phyloP scores from a whole-genome alignment of 495 filamentous ascomycete species.

The Talaromyces proteolyticus region DNA sequence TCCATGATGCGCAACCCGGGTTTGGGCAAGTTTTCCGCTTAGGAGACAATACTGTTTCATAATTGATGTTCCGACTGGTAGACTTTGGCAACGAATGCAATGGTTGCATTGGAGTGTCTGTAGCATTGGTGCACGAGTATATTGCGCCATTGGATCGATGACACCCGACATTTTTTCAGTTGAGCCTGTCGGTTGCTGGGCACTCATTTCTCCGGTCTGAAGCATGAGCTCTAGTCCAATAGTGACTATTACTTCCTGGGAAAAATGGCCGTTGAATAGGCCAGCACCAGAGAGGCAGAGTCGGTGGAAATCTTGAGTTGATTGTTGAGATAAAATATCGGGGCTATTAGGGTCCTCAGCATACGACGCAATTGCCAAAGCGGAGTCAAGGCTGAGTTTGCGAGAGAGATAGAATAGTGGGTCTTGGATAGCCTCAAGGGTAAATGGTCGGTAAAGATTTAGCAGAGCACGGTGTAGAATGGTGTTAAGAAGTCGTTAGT shows the following conservation, averaged over 20 bases:
- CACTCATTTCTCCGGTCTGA: constrained; percentile 23
- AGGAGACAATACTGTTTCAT: constrained; percentile 19
- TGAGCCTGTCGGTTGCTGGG: constrained; percentile 3
- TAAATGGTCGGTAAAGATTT: constrained; percentile 40
- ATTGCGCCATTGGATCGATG: constrained; percentile 9
- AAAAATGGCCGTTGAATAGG: constrained; percentile 33
- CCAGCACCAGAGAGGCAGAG: constrained; percentile 27
- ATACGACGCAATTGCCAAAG: constrained; percentile 33
- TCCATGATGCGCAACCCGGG: not conserved
- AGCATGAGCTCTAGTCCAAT: constrained; percentile 34
- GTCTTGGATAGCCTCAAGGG: constrained; percentile 30
- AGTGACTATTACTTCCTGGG: constrained; percentile 18
- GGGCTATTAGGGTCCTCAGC: constrained; percentile 13
- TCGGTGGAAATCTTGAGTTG: constrained; percentile 24
- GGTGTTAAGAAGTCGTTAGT: constrained; percentile 19
- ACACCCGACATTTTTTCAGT: not conserved
- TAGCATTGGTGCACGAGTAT: constrained; percentile 9
- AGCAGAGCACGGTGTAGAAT: constrained; percentile 42
- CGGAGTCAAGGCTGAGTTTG: constrained; percentile 38
- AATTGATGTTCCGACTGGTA: constrained; percentile 16
- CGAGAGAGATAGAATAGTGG: constrained; percentile 43
- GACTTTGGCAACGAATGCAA: constrained; percentile 9
- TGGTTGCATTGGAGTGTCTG: constrained; percentile 12
- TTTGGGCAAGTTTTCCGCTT: constrained; percentile 12
- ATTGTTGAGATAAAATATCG: constrained; percentile 15